Base-by-base conservation (phyloP, 78 protist species). In the Dictyostelium citrinum region DNA sequence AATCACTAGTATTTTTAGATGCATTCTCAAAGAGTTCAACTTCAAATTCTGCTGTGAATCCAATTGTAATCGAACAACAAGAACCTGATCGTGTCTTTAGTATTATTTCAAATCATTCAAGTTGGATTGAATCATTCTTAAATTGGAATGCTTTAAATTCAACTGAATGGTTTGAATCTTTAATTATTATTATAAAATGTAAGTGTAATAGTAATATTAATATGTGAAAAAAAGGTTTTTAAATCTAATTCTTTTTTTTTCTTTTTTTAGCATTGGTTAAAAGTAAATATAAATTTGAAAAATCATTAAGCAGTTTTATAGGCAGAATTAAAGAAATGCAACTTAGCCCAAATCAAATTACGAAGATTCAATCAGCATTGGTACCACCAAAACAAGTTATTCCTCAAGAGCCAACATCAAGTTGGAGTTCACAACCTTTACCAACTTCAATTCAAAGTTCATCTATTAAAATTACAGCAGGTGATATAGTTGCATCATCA, bases 161-260 rank as follows among this genome's bases (percentile, higher is more conserved):
- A 14, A 12, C 60, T 14, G 76, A 84, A 33, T 84, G 83, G 82
- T 72, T 45, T 27, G 76, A 84, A 7, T 43, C 91, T 2, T 55
- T 84, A 5, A 16, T 12, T 24, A 31, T 33, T 29, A 17, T 70
- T 31, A 70, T 70, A 33, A 70, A 70, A 70, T 70, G 64, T 55
- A 55, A 51, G 20, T 0, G 24, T 11, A 43, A 43, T 43, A 43
- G 9, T 43, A 43, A 43, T 43, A 43, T 9, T 43, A 43, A 43
- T 39, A 5, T 39, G 43, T 39, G 43, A 5, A 39, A 1, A 37
- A 0, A 39, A 39, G 5, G 43, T 5, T 5, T 39, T 39, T 5
- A 3, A 37, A 43, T 43, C 51, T 55, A 14, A 20, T 55, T 55
- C 20, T 55, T 20, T 4, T 55, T 55, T 20, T 6, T 20, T 55